phyloP scores from a whole-genome alignment of 2,329 filamentous ascomycete genomes.

The Macrophomina tecta region DNA sequence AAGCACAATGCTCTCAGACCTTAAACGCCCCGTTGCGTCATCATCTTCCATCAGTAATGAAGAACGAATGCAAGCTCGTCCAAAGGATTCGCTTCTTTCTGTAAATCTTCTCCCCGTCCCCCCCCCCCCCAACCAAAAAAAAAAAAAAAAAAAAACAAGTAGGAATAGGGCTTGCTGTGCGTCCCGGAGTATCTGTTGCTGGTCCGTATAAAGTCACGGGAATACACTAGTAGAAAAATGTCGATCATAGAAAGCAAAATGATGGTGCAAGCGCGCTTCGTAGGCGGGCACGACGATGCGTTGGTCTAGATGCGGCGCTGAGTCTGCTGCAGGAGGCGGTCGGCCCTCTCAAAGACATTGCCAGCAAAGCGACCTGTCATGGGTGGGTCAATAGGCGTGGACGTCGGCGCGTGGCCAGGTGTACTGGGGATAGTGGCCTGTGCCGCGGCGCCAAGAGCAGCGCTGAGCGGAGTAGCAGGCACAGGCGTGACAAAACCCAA shows the following conservation, averaged over 20 bases:
- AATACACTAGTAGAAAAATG: not conserved
- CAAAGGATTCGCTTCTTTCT: not conserved
- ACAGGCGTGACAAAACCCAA: slow-evolving; percentile 61
- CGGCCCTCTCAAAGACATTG: slow-evolving; percentile 45
- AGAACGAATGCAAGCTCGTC: not conserved
- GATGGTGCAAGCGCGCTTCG: not conserved
- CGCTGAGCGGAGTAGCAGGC: slow-evolving; percentile 87
- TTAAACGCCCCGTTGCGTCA: slow-evolving; percentile 9
- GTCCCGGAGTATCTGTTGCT: not conserved
- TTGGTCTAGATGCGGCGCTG: slow-evolving; percentile 24
- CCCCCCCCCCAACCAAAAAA: not conserved
- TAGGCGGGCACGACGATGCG: not conserved
- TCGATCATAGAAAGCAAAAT: not conserved
- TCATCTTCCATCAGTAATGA: not conserved
- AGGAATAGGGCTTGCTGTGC: not conserved
- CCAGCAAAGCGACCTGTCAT: slow-evolving; percentile 33
- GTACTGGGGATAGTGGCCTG: slow-evolving; percentile 86
- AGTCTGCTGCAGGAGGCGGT: slow-evolving; percentile 41
- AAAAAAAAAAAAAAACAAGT: not conserved
- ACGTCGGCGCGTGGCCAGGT: slow-evolving; percentile 48
- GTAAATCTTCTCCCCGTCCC: not conserved
- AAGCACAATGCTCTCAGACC: slow-evolving; percentile 13
- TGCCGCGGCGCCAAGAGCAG: slow-evolving; percentile 85
- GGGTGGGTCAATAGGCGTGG: slow-evolving; percentile 30
- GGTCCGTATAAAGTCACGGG: not conserved